Base-by-base conservation (phyloP, 345 rosid species). In the Sonneratia alba region DNA sequence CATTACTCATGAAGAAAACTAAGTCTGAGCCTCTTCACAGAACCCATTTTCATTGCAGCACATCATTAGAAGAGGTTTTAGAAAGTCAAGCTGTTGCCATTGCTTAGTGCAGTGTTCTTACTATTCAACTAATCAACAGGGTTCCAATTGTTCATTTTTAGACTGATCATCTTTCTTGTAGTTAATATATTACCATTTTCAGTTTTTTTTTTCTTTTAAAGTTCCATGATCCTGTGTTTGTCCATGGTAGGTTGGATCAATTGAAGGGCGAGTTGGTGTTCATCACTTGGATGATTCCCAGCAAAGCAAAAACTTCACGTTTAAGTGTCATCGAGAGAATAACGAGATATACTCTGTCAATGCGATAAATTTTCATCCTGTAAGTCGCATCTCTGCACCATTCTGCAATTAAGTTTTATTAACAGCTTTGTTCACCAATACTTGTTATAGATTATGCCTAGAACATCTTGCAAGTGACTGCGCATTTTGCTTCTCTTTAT, bases 261-360 rank as follows among this genome's bases (percentile, higher is more conserved):
- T 96, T 22, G 99, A 96, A 74, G 98, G 99, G 34, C 83, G 98
- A 74, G 97, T 92, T 72, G 99, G 98, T 22, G 99, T 96, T 24
- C 98, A 92, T 74, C 99, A 96, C 79, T 86, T 96, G 75, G 99
- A 96, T 78, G 99, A 96, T 66, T 75, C 91, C 56, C 97, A 85
- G 51, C 91, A 87, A 72, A 65, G 65, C 68, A 96, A 91, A 76
- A 92, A 96, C 81, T 96, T 96, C 78, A 96, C 99, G 48, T 96
- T 96, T 78, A 91, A 96, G 79, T 96, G 99, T 85, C 99, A 96
- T 81, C 84, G 97, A 74, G 98, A 96, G 66, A 84, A 82, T 64
- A 89, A 76, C 83, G 97, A 92, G 32, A 88, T 96, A 67, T 96
- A 88, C 79, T 87, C 99, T 0, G 97, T 96, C 72, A 96, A 96